Percentiles rank a stretch among this genome's conserved stretches.
These are phyloP conservation scores for Picea abies DNA, from an alignment of 83 land plant species.

Conservation along the genomic window DNA sequence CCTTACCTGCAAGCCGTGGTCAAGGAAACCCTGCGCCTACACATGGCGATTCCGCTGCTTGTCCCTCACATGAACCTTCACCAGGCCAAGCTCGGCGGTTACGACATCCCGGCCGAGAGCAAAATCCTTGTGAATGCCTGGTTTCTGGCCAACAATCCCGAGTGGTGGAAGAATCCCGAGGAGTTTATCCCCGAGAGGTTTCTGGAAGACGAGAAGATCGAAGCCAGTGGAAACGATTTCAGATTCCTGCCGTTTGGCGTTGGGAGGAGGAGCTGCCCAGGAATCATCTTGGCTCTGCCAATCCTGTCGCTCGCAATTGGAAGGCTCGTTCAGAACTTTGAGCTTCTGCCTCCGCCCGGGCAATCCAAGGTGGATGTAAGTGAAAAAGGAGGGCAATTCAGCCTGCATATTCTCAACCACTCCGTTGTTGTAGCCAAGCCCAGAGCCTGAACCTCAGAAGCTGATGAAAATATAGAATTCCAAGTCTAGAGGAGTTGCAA, in stretches of 20 bases:
- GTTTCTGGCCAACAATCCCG: slow-evolving; percentile 84
- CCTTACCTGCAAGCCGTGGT: slow-evolving; percentile 80
- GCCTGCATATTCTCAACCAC: slow-evolving; percentile 58
- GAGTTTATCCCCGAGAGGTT: slow-evolving; percentile 79
- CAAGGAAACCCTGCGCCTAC: slow-evolving; percentile 80
- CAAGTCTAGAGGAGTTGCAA: too few species aligned
- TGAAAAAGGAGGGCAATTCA: slow-evolving; percentile 74
- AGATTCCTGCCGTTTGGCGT: slow-evolving; percentile 38
- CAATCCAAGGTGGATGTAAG: slow-evolving; percentile 40
- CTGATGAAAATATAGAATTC: too few species aligned
- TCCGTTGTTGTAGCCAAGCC: slow-evolving; percentile 53
- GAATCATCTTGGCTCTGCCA: slow-evolving; percentile 39
- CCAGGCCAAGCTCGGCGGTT: slow-evolving; percentile 77
- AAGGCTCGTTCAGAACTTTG: slow-evolving; percentile 31
- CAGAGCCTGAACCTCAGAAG: slow-evolving; percentile 8
- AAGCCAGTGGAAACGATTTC: slow-evolving; percentile 81
- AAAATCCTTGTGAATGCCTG: slow-evolving; percentile 88
- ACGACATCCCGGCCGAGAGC: slow-evolving; percentile 85
- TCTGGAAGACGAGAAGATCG: slow-evolving; percentile 70
- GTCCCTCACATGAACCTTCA: slow-evolving; percentile 95
- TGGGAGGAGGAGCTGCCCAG: slow-evolving; percentile 42
- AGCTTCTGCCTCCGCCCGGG: slow-evolving; percentile 45
- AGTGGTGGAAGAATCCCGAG: slow-evolving; percentile 65
- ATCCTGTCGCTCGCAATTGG: slow-evolving; percentile 27
- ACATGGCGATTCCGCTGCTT: slow-evolving; percentile 84